Base-by-base conservation (phyloP, 305 asterid genomes). In the Fraxinus ornus region DNA sequence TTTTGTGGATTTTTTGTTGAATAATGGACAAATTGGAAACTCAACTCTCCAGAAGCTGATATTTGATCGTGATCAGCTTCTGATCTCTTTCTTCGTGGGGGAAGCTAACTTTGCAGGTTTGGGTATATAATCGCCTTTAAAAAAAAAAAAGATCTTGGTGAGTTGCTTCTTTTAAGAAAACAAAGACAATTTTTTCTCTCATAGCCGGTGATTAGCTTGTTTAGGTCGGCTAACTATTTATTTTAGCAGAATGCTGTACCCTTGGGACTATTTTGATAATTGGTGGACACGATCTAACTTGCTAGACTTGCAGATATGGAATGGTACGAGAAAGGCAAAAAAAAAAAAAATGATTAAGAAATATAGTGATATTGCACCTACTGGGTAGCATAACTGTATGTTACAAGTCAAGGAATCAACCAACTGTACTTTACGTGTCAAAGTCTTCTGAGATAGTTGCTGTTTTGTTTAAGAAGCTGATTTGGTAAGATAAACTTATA, bases 361-460 rank as follows among this genome's bases (percentile, higher is more conserved):
- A 24, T 70, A 32, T 32, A 15, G 39, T 70, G 76, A 70, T 70
- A 70, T 70, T 70, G 39, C 76, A 70, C 76, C 76, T 13, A 66
- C 74, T 24, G 74, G 37, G n/a, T 24, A 70, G 41, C 44, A 70
- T 52, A 52, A 52, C 24, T 52, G 24, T 52, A 17, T 52, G 24
- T 52, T 17, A 52, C 64, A 17, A n/a, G 24, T n/a, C 64, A 52
- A 52, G 64, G 64, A 52, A 52, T 52, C 64, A 52, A 52, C 64
- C 64, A 32, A 70, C 41, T 13, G 41, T n/a, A 32, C 76, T 13
- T 28, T 70, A 32, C 41, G 4, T 70, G 76, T 70, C 41, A 13
- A 5, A 15, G 76, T 71, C 44, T 33, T 32, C 47, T 15, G 39
- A 71, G 41, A 7, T 3, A 1, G 33, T 30, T 71, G 76, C 41